Percentiles rank a stretch among this genome's conserved stretches.
Evolutionary conservation across 176 grass and related monocot genomes (phyloP).

Genomic region (Tuctoria greenei): DNA sequence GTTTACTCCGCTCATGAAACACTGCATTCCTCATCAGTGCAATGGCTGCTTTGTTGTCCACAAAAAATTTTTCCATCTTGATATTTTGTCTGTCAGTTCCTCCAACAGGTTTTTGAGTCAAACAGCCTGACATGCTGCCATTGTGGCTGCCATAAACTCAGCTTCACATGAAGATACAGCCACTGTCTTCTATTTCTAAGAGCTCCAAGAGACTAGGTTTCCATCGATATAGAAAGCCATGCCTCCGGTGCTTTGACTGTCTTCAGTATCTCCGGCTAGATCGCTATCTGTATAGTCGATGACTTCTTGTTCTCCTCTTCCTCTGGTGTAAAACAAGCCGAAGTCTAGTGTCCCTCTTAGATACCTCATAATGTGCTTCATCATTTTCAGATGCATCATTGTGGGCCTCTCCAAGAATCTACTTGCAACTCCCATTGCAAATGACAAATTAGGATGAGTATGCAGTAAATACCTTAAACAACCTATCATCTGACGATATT

Average conservation of each 20-base stretch:
- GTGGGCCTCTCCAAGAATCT: background rate
- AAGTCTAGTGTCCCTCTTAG: background rate
- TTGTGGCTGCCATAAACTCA: too few relatives aligned
- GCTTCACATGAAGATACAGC: background rate
- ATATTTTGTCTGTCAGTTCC: too few relatives aligned
- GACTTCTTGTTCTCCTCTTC: background rate
- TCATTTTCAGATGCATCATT: fast-evolving
- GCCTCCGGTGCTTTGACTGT: background rate
- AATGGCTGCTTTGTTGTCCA: too few relatives aligned
- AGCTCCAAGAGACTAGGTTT: background rate
- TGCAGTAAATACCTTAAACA: background rate
- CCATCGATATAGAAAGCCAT: background rate
- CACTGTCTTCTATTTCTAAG: background rate
- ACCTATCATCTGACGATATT: too few relatives aligned
- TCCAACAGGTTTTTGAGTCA: too few relatives aligned
- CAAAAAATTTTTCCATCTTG: too few relatives aligned
- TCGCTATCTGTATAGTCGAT: background rate
- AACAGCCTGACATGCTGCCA: too few relatives aligned
- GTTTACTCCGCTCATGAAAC: too few relatives aligned
- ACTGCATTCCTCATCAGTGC: too few relatives aligned
- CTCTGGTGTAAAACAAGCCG: fast-evolving
- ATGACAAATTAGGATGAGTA: background rate
- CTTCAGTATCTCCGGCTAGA: fast-evolving
- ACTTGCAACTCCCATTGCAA: background rate
- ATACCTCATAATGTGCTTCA: background rate